Percentiles rank a stretch among this genome's conserved stretches.
phyloP scores from a whole-genome alignment of 352 stramenopile species.

The Phytophthora gonapodyides region DNA sequence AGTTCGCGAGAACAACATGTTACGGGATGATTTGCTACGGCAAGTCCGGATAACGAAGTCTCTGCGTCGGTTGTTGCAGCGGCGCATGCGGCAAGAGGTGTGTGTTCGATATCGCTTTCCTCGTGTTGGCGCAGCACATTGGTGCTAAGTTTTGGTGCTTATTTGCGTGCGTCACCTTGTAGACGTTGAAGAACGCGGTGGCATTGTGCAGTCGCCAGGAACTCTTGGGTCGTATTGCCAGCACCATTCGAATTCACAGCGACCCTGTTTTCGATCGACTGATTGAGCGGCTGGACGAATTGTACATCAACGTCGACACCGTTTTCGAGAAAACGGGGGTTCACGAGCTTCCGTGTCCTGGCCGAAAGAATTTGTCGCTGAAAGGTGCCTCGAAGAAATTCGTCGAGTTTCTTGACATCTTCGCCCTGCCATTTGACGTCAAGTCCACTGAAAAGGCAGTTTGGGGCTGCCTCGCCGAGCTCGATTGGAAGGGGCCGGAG shows the following conservation, averaged over 20 bases:
- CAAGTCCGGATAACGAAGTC: constrained; percentile 17
- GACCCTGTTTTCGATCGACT: constrained; percentile 20
- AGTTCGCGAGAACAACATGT: constrained; percentile 7
- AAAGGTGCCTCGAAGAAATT: constrained; percentile 11
- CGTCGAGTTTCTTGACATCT: constrained; percentile 20
- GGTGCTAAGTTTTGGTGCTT: background rate
- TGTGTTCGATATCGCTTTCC: background rate
- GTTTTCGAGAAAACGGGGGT: constrained; percentile 16
- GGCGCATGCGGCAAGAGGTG: constrained; percentile 20
- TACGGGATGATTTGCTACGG: constrained; percentile 8
- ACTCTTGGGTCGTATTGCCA: constrained; percentile 6
- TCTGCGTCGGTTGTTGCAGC: constrained; percentile 15
- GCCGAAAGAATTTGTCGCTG: constrained; percentile 11
- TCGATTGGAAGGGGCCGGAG: constrained; percentile 3
- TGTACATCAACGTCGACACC: constrained; percentile 23
- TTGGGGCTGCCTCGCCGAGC: constrained; percentile 16
- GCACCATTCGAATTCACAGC: background rate
- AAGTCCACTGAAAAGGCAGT: constrained; percentile 12
- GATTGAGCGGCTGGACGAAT: constrained; percentile 21
- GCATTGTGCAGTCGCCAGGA: constrained; percentile 11
- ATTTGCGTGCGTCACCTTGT: background rate
- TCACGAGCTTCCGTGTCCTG: constrained; percentile 14
- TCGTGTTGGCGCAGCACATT: background rate
- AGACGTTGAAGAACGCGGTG: constrained; percentile 15
- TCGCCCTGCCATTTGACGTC: constrained; percentile 9